A percentile compares a stretch with the other conserved stretches of the same genome.
phyloP scores from a whole-genome alignment of 371 early-diverging fungal genomes.

The Parasitella parasitica region DNA sequence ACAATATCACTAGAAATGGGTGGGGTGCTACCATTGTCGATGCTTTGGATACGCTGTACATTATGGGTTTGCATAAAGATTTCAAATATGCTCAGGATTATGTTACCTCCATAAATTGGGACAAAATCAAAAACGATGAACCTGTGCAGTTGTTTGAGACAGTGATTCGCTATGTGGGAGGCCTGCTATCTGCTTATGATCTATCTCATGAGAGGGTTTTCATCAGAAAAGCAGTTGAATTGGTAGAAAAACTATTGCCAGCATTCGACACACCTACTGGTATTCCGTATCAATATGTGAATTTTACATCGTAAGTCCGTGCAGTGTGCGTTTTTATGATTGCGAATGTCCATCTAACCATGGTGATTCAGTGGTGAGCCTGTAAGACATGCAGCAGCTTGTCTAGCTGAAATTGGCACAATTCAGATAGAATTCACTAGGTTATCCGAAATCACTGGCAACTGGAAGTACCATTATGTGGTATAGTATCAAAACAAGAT shows the following conservation, averaged over 20 bases:
- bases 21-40: conserved; percentile 76
- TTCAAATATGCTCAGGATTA: conserved; percentile 65
- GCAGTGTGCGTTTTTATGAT: background rate
- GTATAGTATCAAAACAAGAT: too few relatives aligned
- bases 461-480: conserved; percentile 58
- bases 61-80: conserved; percentile 76
- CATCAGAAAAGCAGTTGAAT: conserved; percentile 48
- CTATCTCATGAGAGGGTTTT: conserved; percentile 49
- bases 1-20: conserved; percentile 19
- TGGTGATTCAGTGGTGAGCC: conserved; percentile 27
- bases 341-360: background rate
- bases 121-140: conserved; percentile 9
- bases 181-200: conserved; percentile 79
- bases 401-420: conserved; percentile 86
- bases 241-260: conserved; percentile 56
- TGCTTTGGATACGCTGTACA: conserved; percentile 74
- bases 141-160: conserved; percentile 76
- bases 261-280: conserved; percentile 64
- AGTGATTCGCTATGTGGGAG: conserved; percentile 86
- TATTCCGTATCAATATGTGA: conserved; percentile 54
- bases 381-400: conserved; percentile 27
- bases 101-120: conserved; percentile 55
- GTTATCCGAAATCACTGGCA: conserved; percentile 72
- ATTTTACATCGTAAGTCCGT: conserved; percentile 40
- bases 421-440: conserved; percentile 85